Base-by-base conservation (phyloP, 2,329 filamentous ascomycete species). In the Fusarium gaditjirri region DNA sequence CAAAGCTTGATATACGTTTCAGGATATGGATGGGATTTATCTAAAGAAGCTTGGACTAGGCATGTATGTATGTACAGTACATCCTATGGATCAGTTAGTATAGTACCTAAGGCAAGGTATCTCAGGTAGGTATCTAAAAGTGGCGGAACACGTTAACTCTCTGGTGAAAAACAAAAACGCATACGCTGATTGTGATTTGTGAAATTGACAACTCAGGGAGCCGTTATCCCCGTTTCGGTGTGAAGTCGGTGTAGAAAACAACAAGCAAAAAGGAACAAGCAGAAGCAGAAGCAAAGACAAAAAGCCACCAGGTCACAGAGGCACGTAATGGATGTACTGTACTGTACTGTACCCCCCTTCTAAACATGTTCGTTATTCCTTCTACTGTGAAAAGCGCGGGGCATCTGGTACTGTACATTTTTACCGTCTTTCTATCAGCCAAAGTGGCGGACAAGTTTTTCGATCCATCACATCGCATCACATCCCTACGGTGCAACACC, bases 181-280 rank as follows among this genome's bases (percentile, higher is more conserved):
- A 47, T 36, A 67, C 25, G 27, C 33, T 59, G 53, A 29, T 43
- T 71, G 69, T 58, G 69, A 70, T 58, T 71, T 71, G 68, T 66
- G 68, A 70, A 63, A 49, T 69, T 67, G 68, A 71, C 67, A 62
- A 63, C 57, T 66, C 61, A 72, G 67, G 65, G 58, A 54, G 64
- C 61, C 63, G 58, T 56, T 65, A 61, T 61, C 58, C 58, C 70
- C 65, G 65, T 68, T 79, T 78, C 77, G 77, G 76, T 77, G 73
- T 79, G 77, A 79, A 79, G 77, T 79, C 77, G 77, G 77, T 79
- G 77, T 43, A 33, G 38, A 25, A 47, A 47, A 56, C 31, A 68
- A 73, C 60, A 69, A 44, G 36, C 49, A 52, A 60, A 61, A 59
- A 43, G 39, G 31, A 58, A 58, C 44, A 52, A 39, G 19, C 41